A percentile compares a stretch with the other conserved stretches of the same genome.
phyloP scores from a whole-genome alignment of 768 basidiomycete species.

The Russula foetens region DNA sequence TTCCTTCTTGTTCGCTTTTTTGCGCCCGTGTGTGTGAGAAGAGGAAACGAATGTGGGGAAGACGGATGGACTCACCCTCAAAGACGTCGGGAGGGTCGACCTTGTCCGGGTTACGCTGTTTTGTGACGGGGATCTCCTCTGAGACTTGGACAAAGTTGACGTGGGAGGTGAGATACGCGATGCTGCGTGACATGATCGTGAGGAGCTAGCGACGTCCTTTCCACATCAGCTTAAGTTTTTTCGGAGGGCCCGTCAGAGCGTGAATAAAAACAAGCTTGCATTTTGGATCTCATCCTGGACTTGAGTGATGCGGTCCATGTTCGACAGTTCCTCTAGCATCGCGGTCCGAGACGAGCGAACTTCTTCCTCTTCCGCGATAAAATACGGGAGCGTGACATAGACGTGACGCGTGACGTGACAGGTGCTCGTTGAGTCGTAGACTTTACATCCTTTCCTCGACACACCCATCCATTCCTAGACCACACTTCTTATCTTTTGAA shows the following conservation, averaged over 20 bases:
- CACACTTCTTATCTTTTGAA: background rate
- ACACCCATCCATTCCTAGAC: background rate
- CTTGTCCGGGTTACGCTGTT: slow-evolving; percentile 63
- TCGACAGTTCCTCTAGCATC: slow-evolving; percentile 88
- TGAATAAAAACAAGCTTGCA: slow-evolving; percentile 35
- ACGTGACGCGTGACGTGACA: background rate
- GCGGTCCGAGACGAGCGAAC: slow-evolving; percentile 38
- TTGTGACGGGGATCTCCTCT: slow-evolving; percentile 75
- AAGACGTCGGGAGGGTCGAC: slow-evolving; percentile 67
- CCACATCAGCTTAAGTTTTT: background rate
- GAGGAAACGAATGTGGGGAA: too few species aligned
- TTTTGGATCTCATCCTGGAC: slow-evolving; percentile 92
- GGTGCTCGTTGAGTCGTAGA: background rate
- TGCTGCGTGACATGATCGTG: slow-evolving; percentile 78
- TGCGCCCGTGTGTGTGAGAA: background rate
- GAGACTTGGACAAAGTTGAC: slow-evolving; percentile 75
- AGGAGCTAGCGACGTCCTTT: slow-evolving; percentile 46
- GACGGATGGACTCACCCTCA: slow-evolving; percentile 43
- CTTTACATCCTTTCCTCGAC: background rate
- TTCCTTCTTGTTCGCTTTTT: slow-evolving; percentile 72
- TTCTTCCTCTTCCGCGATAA: background rate
- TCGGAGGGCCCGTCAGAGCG: background rate
- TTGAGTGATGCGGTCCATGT: slow-evolving; percentile 95
- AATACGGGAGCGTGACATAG: background rate
- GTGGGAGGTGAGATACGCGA: slow-evolving; percentile 71